A percentile compares a stretch with the other conserved stretches of the same genome.
Conservation (phyloP, 1,139 yeast species). For the Debaryomyces singareniensis region DNA sequence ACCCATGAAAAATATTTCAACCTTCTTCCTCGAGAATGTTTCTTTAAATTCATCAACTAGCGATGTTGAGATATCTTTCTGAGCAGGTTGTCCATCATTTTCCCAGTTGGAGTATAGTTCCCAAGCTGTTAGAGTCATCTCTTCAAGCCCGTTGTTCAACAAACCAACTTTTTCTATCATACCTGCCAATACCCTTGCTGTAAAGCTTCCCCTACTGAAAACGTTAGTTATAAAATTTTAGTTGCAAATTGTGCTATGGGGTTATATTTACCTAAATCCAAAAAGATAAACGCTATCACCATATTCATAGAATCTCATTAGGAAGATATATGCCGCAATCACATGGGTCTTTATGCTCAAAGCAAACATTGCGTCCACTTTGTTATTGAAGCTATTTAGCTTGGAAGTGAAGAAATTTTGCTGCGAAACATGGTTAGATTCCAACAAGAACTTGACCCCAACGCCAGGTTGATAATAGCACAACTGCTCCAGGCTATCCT, state of each 20-base stretch:
- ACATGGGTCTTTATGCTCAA: slow-evolving; percentile 49
- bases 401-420: slow-evolving; percentile 11
- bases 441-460: slow-evolving; percentile 44
- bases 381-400: slow-evolving; percentile 10
- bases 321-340: slow-evolving; percentile 46
- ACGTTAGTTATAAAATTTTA: slow-evolving; percentile 6
- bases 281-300: slow-evolving; percentile 51
- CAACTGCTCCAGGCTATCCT: slow-evolving; percentile 33
- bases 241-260: slow-evolving; percentile 1
- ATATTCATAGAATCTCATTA: slow-evolving; percentile 38
- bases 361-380: slow-evolving; percentile 47
- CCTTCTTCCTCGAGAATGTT: slow-evolving; percentile 41
- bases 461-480: slow-evolving; percentile 67
- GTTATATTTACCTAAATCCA: slow-evolving; percentile 41
- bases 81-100: slow-evolving; percentile 49
- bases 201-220: slow-evolving; percentile 55
- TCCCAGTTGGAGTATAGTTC: slow-evolving; percentile 57
- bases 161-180: slow-evolving; percentile 60
- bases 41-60: slow-evolving; percentile 45
- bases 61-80: slow-evolving; percentile 30
- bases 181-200: slow-evolving; percentile 56
- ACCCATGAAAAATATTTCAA: slow-evolving; percentile 52
- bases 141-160: slow-evolving; percentile 45
- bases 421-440: slow-evolving; percentile 15
- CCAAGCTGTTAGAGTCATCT: slow-evolving; percentile 55